A percentile compares a stretch with the other conserved stretches of the same genome.
Conservation (phyloP, 257 asterid species). For the Sherardia arvensis region DNA sequence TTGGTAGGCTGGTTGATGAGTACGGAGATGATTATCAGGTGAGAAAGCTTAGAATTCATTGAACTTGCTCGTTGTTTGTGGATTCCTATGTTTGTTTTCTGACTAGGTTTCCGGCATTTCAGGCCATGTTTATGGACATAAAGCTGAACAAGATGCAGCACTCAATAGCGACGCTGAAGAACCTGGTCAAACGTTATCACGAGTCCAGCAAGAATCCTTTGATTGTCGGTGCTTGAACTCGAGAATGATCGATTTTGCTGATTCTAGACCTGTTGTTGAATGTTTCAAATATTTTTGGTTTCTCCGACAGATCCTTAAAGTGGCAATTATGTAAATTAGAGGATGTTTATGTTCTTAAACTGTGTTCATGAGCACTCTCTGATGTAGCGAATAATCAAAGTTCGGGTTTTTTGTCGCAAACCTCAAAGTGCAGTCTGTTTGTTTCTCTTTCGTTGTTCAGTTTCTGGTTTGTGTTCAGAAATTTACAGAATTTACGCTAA, state of each 20-base stretch:
- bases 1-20: slow-evolving; percentile 59
- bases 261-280: background rate
- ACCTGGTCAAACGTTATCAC: slow-evolving; percentile 71
- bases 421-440: too few species aligned
- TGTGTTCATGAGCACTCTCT: background rate
- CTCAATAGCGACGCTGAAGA: slow-evolving; percentile 68
- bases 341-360: background rate
- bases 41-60: slow-evolving; percentile 1
- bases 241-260: background rate
- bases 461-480: too few species aligned
- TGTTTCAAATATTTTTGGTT: background rate
- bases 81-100: background rate
- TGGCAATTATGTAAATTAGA: background rate
- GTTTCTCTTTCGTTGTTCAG: too few species aligned
- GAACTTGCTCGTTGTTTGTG: background rate
- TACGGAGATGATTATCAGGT: slow-evolving; percentile 85
- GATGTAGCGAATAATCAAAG: background rate
- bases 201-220: slow-evolving; percentile 51
- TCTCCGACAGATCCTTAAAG: background rate
- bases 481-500: too few species aligned
- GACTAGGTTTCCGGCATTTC: slow-evolving; percentile 21
- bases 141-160: slow-evolving; percentile 86
- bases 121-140: slow-evolving; percentile 94
- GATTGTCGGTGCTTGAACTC: slow-evolving; percentile 26
- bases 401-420: background rate